These are phyloP conservation scores for Suillus paluster DNA, from an alignment of 768 basidiomycete species.

Conservation along the genomic window DNA sequence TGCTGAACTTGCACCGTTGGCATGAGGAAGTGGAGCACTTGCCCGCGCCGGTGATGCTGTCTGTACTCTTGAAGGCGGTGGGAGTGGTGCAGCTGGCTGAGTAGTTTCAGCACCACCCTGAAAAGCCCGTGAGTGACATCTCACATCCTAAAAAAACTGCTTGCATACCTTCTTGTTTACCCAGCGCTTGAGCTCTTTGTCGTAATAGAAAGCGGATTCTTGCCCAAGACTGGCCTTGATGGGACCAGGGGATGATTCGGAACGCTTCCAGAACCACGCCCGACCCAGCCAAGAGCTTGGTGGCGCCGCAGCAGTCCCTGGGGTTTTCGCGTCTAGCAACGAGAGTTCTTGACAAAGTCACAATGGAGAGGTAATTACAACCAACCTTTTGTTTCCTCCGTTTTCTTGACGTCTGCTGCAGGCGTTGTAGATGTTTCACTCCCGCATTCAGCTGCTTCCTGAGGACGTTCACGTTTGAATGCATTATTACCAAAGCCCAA, in stretches of 20 bases:
- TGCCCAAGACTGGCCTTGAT: slow-evolving; percentile 93
- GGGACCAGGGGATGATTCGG: slow-evolving; percentile 65
- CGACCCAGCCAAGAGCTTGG: slow-evolving; percentile 79
- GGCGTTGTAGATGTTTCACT: slow-evolving; percentile 26
- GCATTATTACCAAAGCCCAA: slow-evolving; percentile 87
- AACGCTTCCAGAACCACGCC: slow-evolving; percentile 66
- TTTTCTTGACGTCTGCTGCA: slow-evolving; percentile 20
- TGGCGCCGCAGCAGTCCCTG: slow-evolving; percentile 33
- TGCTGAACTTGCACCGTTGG: slow-evolving; percentile 30
- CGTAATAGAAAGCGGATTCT: slow-evolving; percentile 88
- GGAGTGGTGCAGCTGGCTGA: slow-evolving; percentile 59
- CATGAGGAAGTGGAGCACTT: slow-evolving; percentile 40
- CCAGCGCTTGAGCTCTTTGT: slow-evolving; percentile 95
- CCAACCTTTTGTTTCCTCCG: slow-evolving; percentile 38
- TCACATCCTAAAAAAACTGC: neutral
- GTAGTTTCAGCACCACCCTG: slow-evolving; percentile 62
- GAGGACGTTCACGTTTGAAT: slow-evolving; percentile 37
- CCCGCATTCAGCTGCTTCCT: slow-evolving; percentile 31
- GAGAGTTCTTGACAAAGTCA: neutral
- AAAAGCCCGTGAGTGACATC: slow-evolving; percentile 7
- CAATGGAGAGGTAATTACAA: neutral
- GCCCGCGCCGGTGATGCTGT: slow-evolving; percentile 79
- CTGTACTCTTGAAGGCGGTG: slow-evolving; percentile 85
- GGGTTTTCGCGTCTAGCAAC: slow-evolving; percentile 11
- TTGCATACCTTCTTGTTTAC: slow-evolving; percentile 84